These are phyloP conservation scores for Tothia fuscella DNA, from an alignment of 2,329 filamentous ascomycete genomes.

Conservation along the genomic window DNA sequence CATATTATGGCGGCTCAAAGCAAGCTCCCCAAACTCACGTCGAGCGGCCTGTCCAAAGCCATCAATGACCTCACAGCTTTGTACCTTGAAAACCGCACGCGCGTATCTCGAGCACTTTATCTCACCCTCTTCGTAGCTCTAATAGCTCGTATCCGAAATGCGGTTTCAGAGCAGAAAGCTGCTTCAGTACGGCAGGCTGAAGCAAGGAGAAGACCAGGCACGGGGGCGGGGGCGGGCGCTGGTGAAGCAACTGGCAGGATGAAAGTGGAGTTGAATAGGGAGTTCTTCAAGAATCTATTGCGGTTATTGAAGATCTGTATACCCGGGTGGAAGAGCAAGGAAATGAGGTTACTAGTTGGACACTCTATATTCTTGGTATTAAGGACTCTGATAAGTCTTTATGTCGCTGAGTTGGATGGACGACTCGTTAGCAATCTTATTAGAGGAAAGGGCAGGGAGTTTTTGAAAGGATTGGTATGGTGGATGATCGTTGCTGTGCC, in stretches of 20 bases:
- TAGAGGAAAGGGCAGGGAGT: slow-evolving; percentile 81
- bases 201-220: slow-evolving; percentile 39
- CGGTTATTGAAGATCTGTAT: slow-evolving; percentile 76
- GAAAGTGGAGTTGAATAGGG: slow-evolving; percentile 85
- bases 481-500: slow-evolving; percentile 98
- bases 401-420: slow-evolving; percentile 93
- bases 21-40: slow-evolving; percentile 23
- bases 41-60: slow-evolving; percentile 23
- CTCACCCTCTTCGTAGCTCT: slow-evolving; percentile 29
- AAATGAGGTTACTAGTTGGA: slow-evolving; percentile 72
- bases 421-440: slow-evolving; percentile 85
- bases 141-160: slow-evolving; percentile 73
- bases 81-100: slow-evolving; percentile 28
- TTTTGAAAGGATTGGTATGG: slow-evolving; percentile 79
- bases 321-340: slow-evolving; percentile 80
- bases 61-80: slow-evolving; percentile 25
- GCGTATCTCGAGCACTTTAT: slow-evolving; percentile 31
- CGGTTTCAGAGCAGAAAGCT: slow-evolving; percentile 85
- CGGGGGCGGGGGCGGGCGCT: slow-evolving; percentile 22
- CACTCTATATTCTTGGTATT: slow-evolving; percentile 90
- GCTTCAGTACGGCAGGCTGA: slow-evolving; percentile 59
- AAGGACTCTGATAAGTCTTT: slow-evolving; percentile 82
- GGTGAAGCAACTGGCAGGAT: slow-evolving; percentile 41
- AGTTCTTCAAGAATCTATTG: slow-evolving; percentile 68
- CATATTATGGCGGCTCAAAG: slow-evolving; percentile 29